Conservation (phyloP, 441 rosid species). For the Jatropha podagrica region DNA sequence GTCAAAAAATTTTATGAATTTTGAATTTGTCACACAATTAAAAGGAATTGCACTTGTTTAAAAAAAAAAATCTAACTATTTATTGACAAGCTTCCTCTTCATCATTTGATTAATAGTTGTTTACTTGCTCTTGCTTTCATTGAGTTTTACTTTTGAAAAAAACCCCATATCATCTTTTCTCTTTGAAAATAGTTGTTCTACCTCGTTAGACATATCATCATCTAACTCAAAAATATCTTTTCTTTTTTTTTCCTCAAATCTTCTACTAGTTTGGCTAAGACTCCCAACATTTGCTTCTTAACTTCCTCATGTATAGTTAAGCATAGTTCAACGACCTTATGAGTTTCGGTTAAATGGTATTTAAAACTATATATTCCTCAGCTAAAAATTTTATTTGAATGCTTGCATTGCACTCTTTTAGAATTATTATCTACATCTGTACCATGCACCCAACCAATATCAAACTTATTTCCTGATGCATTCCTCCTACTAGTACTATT, state of each 20-base stretch:
- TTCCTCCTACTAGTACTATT: not conserved
- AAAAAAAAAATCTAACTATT: not conserved
- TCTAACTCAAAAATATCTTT: not conserved
- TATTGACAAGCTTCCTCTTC: not conserved
- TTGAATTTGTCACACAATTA: constrained; percentile 1
- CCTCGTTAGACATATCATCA: not conserved
- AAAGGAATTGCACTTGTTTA: constrained; percentile 2
- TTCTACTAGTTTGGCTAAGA: not conserved
- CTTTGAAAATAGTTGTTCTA: not conserved
- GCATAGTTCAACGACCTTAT: not conserved
- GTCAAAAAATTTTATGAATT: not conserved
- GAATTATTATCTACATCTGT: not conserved
- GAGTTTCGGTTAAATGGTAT: not conserved
- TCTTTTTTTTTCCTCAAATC: not conserved
- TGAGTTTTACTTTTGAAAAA: not conserved
- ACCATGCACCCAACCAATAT: constrained; percentile 16
- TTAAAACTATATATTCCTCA: constrained; percentile 7
- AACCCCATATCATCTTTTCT: not conserved
- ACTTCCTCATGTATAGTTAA: not conserved
- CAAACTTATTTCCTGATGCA: not conserved
- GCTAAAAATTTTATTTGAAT: not conserved
- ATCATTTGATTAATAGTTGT: not conserved
- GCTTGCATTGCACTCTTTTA: not conserved
- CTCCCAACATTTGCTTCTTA: not conserved
- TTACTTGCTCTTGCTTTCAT: not conserved